Evolutionary conservation across 1,139 yeast species (phyloP).

Genomic region (Lodderomyces jiufengensis): DNA sequence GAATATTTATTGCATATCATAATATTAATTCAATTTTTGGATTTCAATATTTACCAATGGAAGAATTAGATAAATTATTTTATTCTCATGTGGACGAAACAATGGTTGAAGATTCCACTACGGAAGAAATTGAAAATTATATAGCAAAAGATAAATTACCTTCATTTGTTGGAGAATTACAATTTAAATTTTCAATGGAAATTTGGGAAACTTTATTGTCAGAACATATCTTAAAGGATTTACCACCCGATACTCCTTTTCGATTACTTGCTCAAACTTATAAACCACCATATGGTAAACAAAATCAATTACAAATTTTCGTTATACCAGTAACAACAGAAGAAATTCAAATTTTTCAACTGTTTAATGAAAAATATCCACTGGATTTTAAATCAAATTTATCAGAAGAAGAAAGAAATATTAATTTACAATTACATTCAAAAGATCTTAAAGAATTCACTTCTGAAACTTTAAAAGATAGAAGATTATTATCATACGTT

Average conservation of each 20-base stretch:
- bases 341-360: slow-evolving; percentile 24
- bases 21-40: slow-evolving; percentile 81
- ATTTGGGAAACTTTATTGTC: slow-evolving; percentile 52
- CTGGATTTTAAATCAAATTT: slow-evolving; percentile 22
- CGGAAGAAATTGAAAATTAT: slow-evolving; percentile 12
- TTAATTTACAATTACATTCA: slow-evolving; percentile 19
- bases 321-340: slow-evolving; percentile 32
- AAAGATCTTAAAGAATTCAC: slow-evolving; percentile 19
- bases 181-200: slow-evolving; percentile 61
- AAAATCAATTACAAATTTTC: slow-evolving; percentile 22
- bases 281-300: slow-evolving; percentile 8
- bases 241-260: slow-evolving; percentile 22
- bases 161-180: slow-evolving; percentile 61
- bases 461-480: slow-evolving; percentile 8
- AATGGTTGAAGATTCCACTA: slow-evolving; percentile 11
- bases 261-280: slow-evolving; percentile 21
- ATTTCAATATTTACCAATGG: slow-evolving; percentile 79
- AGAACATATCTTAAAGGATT: slow-evolving; percentile 30
- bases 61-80: slow-evolving; percentile 57
- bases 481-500: slow-evolving; percentile 8
- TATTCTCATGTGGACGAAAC: slow-evolving; percentile 20
- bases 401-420: slow-evolving; percentile 17
- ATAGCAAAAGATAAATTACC: slow-evolving; percentile 32
- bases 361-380: slow-evolving; percentile 21
- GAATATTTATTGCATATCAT: slow-evolving; percentile 89